These are phyloP conservation scores for Coemansia sp. DNA, from an alignment of 371 early-diverging fungal species.

Conservation along the genomic window DNA sequence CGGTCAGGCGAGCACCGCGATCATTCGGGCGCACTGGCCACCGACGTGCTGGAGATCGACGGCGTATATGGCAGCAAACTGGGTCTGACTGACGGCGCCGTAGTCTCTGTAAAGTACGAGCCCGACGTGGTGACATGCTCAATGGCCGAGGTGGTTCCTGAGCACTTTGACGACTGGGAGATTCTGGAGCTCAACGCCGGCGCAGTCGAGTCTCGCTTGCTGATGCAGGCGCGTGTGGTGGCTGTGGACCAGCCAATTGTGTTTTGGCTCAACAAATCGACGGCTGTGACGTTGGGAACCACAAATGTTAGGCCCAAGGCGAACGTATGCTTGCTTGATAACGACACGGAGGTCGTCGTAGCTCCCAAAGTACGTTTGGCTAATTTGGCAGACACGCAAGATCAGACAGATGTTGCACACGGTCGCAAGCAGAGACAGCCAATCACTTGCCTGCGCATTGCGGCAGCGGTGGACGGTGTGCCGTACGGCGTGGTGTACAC, in stretches of 20 bases:
- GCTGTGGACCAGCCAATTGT: conserved; percentile 47
- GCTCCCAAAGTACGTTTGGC: conserved; percentile 43
- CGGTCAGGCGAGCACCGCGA: conserved; percentile 13
- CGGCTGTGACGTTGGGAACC: conserved; percentile 34
- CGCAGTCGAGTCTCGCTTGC: conserved; percentile 40
- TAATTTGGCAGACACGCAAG: neutral
- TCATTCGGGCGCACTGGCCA: conserved; percentile 9
- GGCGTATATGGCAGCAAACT: conserved; percentile 31
- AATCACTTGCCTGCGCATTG: conserved; percentile 33
- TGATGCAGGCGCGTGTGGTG: conserved; percentile 49
- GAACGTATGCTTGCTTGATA: conserved; percentile 34
- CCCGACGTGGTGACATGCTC: conserved; percentile 27
- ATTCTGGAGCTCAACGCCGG: conserved; percentile 54
- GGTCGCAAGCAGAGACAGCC: neutral
- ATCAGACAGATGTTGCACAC: neutral
- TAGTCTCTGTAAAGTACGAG: conserved; percentile 34
- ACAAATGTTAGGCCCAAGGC: conserved; percentile 19
- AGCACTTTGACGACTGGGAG: conserved; percentile 53
- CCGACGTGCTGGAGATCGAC: conserved; percentile 46
- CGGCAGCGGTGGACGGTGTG: conserved; percentile 6
- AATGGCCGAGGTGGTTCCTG: conserved; percentile 47
- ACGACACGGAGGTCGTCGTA: conserved; percentile 51
- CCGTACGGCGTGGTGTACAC: conserved; percentile 15
- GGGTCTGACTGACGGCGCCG: conserved; percentile 33
- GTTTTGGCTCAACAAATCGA: conserved; percentile 53